Evolutionary conservation across 2,329 filamentous ascomycete species (phyloP).

Genomic region (Microdochium bolleyi): DNA sequence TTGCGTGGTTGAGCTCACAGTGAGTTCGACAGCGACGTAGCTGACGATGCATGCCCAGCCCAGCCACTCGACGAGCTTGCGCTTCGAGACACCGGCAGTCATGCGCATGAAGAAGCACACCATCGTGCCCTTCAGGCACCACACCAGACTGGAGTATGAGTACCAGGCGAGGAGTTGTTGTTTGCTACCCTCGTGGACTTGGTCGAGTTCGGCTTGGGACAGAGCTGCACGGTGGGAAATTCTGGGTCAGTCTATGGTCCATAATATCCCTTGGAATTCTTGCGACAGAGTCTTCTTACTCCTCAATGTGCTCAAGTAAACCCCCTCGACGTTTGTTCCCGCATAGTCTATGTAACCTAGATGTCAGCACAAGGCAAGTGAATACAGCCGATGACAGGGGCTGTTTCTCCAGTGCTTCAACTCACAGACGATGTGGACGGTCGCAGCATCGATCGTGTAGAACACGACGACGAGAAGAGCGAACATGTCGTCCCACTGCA

Average conservation of each 20-base stretch:
- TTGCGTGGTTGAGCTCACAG: conserved; percentile 4
- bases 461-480: conserved; percentile 22
- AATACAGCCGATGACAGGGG: background rate
- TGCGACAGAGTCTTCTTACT: background rate
- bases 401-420: too few relatives aligned
- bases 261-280: background rate
- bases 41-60: conserved; percentile 14
- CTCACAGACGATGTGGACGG: conserved; percentile 24
- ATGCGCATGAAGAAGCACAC: conserved; percentile 21
- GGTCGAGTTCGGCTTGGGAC: conserved; percentile 15
- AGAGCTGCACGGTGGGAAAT: conserved; percentile 8
- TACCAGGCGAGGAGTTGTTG: conserved; percentile 30
- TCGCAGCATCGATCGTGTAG: conserved; percentile 24
- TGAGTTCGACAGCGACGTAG: conserved; percentile 21
- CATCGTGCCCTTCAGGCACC: conserved; percentile 21
- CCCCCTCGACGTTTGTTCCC: conserved; percentile 18
- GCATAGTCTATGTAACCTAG: conserved; percentile 10
- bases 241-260: background rate
- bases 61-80: conserved; percentile 18
- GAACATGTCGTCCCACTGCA: conserved; percentile 29
- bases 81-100: conserved; percentile 21
- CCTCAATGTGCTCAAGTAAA: background rate
- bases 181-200: conserved; percentile 23
- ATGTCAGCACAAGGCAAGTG: background rate
- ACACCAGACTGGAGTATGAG: conserved; percentile 26